Evolutionary conservation across 2,329 filamentous ascomycete species (phyloP).

Genomic region (Gremmenia infestans): DNA sequence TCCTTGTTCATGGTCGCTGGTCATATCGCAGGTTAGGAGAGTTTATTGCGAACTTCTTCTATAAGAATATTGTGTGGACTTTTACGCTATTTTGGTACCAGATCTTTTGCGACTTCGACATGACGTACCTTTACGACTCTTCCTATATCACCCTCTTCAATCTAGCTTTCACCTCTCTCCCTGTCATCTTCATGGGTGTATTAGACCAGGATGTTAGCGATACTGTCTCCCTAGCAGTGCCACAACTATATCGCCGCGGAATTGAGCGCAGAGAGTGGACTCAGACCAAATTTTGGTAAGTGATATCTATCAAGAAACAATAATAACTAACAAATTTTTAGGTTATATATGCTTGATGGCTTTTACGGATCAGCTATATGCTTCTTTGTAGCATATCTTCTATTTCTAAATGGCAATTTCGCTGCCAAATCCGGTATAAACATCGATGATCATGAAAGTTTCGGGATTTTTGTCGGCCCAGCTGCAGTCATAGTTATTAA

Average conservation of each 20-base stretch:
- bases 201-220: slow-evolving; percentile 96
- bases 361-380: slow-evolving; percentile 90
- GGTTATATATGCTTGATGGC: slow-evolving; percentile 91
- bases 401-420: slow-evolving; percentile 66
- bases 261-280: slow-evolving; percentile 98
- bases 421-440: slow-evolving; percentile 68
- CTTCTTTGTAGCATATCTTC: slow-evolving; percentile 87
- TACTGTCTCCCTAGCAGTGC: slow-evolving; percentile 86
- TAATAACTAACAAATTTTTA: slow-evolving; percentile 37
- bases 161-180: slow-evolving; percentile 90
- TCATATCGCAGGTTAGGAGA: slow-evolving; percentile 93
- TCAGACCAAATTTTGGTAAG: slow-evolving; percentile 90
- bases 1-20: slow-evolving; percentile 90
- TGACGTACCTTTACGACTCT: slow-evolving; percentile 95
- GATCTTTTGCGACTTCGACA: slow-evolving; percentile 92
- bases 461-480: slow-evolving; percentile 83
- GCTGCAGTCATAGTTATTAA: slow-evolving; percentile 87
- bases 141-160: slow-evolving; percentile 97
- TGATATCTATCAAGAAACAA: slow-evolving; percentile 15
- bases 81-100: slow-evolving; percentile 97
- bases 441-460: slow-evolving; percentile 72
- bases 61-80: slow-evolving; percentile 99
- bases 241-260: slow-evolving; percentile 89
- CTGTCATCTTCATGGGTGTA: slow-evolving; percentile 92
- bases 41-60: slow-evolving; percentile 97